phyloP scores from a whole-genome alignment of 257 asterid genomes.

The Nicotiana knightiana region DNA sequence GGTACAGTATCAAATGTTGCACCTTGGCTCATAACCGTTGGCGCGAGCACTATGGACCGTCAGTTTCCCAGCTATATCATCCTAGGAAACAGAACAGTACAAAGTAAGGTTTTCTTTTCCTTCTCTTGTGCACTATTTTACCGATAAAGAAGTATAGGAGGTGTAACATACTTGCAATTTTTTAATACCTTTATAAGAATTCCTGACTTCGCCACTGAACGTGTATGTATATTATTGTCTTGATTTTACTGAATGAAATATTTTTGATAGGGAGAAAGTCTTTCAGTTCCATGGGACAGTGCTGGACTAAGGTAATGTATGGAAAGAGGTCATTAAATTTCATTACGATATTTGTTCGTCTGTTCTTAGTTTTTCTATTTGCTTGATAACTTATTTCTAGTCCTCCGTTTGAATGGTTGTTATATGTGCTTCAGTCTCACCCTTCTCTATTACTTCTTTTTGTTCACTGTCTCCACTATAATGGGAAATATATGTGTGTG shows the following conservation, averaged over 20 bases:
- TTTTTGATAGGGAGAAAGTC: slow-evolving; percentile 66
- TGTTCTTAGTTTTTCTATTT: neutral
- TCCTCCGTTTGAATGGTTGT: neutral
- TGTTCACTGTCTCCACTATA: neutral
- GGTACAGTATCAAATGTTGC: slow-evolving; percentile 67
- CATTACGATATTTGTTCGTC: neutral
- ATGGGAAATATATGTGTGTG: neutral
- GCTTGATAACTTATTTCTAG: neutral
- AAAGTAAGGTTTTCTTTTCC: slow-evolving; percentile 22
- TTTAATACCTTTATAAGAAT: neutral
- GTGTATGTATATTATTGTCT: neutral
- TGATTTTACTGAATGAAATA: neutral
- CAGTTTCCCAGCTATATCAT: slow-evolving; percentile 54
- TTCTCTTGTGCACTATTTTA: neutral
- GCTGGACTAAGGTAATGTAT: slow-evolving; percentile 46
- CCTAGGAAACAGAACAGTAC: slow-evolving; percentile 48
- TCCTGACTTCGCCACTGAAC: neutral
- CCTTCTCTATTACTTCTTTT: neutral
- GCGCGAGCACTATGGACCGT: slow-evolving; percentile 83
- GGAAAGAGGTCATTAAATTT: neutral
- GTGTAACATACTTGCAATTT: too few species aligned
- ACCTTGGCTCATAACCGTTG: slow-evolving; percentile 88
- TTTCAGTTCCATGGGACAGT: slow-evolving; percentile 57
- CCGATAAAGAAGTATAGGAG: neutral
- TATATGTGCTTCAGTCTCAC: neutral